Conservation (phyloP, 2,329 filamentous ascomycete species). For the Fusarium proliferatum region DNA sequence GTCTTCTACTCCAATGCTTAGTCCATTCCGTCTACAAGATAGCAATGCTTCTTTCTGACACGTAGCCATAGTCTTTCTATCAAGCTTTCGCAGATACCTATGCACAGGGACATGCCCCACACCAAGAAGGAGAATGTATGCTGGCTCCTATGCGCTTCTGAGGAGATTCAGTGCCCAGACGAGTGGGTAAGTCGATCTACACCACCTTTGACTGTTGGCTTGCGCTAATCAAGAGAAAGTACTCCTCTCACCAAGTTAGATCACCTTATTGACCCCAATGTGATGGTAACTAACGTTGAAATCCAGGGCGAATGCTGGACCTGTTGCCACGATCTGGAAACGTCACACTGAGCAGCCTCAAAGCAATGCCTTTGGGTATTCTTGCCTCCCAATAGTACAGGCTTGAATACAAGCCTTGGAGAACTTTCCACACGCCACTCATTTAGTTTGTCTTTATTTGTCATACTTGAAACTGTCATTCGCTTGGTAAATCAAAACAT, state of each 20-base stretch:
- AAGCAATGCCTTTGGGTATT: neutral
- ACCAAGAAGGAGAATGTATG: neutral
- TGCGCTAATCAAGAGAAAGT: neutral
- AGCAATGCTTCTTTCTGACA: neutral
- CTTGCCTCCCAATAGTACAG: neutral
- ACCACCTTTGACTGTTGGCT: accelerated
- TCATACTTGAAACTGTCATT: neutral
- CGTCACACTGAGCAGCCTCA: accelerated
- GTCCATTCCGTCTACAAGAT: accelerated
- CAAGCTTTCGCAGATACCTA: neutral
- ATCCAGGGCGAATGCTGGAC: conserved; percentile 4
- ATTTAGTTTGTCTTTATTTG: neutral
- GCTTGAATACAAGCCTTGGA: accelerated
- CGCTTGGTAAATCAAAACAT: neutral
- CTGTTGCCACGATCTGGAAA: accelerated
- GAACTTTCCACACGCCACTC: neutral
- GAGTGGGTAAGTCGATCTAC: neutral
- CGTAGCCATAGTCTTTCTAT: neutral
- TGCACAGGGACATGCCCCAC: accelerated
- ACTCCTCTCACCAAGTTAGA: neutral
- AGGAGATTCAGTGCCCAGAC: neutral
- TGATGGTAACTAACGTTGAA: neutral
- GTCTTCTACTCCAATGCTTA: neutral
- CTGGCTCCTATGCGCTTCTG: neutral
- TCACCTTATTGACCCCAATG: accelerated